These are phyloP conservation scores for Allomyces macrogynus DNA, from an alignment of 192 early-diverging fungal species.

Conservation along the genomic window DNA sequence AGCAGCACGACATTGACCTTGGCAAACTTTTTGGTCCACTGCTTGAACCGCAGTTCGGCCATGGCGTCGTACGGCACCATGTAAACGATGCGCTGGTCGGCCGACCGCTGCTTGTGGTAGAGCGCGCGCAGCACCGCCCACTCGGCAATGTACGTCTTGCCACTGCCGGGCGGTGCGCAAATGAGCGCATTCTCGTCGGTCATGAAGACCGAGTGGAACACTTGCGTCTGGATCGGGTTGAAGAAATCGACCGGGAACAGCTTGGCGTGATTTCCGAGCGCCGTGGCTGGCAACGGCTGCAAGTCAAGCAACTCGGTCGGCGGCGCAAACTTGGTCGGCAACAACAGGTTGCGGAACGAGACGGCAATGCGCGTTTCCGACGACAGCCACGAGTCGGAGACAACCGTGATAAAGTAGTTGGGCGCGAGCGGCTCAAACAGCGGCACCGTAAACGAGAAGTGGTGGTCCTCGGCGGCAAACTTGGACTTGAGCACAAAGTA, in stretches of 20 bases:
- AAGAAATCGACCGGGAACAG: constrained; percentile 35
- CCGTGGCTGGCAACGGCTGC: constrained; percentile 64
- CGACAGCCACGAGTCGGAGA: constrained; percentile 92
- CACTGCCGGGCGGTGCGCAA: constrained; percentile 79
- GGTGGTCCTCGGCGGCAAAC: constrained; percentile 66
- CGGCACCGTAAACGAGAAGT: constrained; percentile 73
- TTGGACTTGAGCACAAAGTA: constrained; percentile 71
- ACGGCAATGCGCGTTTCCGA: constrained; percentile 79
- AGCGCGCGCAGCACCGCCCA: constrained; percentile 81
- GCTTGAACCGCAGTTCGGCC: constrained; percentile 44
- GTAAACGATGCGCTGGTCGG: constrained; percentile 52
- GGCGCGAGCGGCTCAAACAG: constrained; percentile 83
- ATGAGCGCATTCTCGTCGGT: constrained; percentile 78
- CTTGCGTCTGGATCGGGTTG: constrained; percentile 92
- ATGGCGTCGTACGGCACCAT: constrained; percentile 77
- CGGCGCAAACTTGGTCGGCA: constrained; percentile 82
- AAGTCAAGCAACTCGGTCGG: constrained; percentile 89
- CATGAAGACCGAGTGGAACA: constrained; percentile 73
- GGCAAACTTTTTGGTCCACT: constrained; percentile 65
- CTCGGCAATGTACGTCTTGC: constrained; percentile 89
- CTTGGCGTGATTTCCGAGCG: constrained; percentile 25
- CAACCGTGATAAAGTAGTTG: constrained; percentile 81
- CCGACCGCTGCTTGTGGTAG: constrained; percentile 13
- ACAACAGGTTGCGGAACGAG: constrained; percentile 74
- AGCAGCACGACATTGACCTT: constrained; percentile 61